phyloP scores from a whole-genome alignment of 1,284 basidiomycete species.

The Ganoderma sinense region DNA sequence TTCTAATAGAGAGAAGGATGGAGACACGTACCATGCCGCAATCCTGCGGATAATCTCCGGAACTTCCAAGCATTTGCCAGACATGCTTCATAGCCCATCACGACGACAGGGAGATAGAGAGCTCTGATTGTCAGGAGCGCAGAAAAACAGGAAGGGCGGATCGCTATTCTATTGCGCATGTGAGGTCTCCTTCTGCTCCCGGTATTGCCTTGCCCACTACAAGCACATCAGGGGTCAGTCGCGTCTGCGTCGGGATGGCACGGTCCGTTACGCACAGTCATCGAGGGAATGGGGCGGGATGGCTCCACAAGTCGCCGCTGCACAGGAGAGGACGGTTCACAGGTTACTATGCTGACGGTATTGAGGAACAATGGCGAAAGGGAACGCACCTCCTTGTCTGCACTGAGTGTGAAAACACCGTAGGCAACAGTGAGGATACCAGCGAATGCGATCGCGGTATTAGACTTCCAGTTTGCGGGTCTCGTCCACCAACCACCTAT shows the following conservation, averaged over 20 bases:
- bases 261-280: constrained; percentile 53
- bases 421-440: constrained; percentile 68
- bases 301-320: constrained; percentile 50
- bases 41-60: not conserved
- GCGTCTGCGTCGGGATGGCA: not conserved
- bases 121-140: not conserved
- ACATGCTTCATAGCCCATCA: not conserved
- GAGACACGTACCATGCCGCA: not conserved
- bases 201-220: constrained; percentile 29
- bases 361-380: constrained; percentile 23
- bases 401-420: constrained; percentile 66
- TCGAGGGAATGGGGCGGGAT: constrained; percentile 65
- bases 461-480: constrained; percentile 74
- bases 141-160: not conserved
- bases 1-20: not conserved
- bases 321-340: not conserved
- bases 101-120: not conserved
- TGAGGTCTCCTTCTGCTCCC: constrained; percentile 22
- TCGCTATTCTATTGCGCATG: constrained; percentile 6
- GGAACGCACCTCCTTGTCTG: constrained; percentile 64
- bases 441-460: constrained; percentile 66
- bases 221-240: not conserved
- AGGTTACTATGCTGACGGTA: not conserved
- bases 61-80: not conserved
- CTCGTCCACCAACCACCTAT: constrained; percentile 82